Evolutionary conservation across 345 rosid species (phyloP).

Genomic region (Cochlearia excelsa): DNA sequence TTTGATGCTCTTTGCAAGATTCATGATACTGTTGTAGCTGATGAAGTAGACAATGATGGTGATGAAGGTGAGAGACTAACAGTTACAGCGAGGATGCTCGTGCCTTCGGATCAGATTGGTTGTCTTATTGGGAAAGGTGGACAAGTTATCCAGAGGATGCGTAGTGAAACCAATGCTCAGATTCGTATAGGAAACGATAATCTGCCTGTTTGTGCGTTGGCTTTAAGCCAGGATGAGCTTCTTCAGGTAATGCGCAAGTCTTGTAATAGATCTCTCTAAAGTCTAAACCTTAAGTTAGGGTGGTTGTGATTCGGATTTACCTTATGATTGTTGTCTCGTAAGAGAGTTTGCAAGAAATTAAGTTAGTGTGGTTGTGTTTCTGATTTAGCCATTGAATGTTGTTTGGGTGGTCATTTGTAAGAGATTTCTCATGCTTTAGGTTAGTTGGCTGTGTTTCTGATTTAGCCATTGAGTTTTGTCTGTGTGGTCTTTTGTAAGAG

Average conservation of each 20-base stretch:
- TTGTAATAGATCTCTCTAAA: background rate
- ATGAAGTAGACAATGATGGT: slow-evolving; percentile 28
- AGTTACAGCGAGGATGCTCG: slow-evolving; percentile 62
- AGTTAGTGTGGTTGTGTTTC: too few relatives aligned
- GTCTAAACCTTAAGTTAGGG: too few relatives aligned
- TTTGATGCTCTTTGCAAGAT: slow-evolving; percentile 72
- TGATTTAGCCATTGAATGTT: slow-evolving; percentile 5
- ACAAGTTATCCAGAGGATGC: slow-evolving; percentile 61
- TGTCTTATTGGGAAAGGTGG: slow-evolving; percentile 78
- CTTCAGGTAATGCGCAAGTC: slow-evolving; percentile 49
- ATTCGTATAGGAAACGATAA: slow-evolving; percentile 63
- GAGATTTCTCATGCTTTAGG: too few relatives aligned
- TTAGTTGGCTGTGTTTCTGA: too few relatives aligned
- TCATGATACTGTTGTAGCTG: slow-evolving; percentile 47
- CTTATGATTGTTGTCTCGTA: background rate
- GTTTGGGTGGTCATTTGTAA: too few relatives aligned
- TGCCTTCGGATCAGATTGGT: slow-evolving; percentile 77
- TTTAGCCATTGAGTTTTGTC: too few relatives aligned
- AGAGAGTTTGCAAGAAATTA: background rate
- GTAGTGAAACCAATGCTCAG: slow-evolving; percentile 59
- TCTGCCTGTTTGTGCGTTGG: slow-evolving; percentile 56
- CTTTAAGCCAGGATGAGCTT: slow-evolving; percentile 59
- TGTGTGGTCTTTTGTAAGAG: too few relatives aligned
- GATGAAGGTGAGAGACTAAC: slow-evolving; percentile 36
- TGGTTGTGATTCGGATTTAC: too few relatives aligned